These are phyloP conservation scores for Scorias spongiosa DNA, from an alignment of 2,329 filamentous ascomycete genomes.

Conservation along the genomic window DNA sequence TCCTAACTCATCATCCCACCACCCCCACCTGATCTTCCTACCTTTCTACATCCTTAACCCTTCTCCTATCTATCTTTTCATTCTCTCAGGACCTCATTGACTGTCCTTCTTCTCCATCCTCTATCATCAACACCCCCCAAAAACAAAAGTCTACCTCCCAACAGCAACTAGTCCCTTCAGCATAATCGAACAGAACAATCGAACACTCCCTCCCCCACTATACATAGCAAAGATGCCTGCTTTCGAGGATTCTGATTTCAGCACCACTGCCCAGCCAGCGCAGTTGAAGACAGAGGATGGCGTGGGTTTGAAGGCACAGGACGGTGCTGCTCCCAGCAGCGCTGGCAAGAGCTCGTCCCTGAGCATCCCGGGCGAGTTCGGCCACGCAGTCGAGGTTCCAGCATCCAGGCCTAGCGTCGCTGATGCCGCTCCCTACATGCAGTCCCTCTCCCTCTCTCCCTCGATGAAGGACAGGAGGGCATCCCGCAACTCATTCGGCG, in stretches of 20 bases:
- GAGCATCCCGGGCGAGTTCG: slow-evolving; percentile 29
- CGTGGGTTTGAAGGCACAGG: slow-evolving; percentile 9
- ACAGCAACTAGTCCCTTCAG: neutral
- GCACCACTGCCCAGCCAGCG: slow-evolving; percentile 24
- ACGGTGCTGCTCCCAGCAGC: slow-evolving; percentile 19
- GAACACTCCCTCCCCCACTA: neutral
- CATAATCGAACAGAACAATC: neutral
- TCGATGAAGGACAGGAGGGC: slow-evolving; percentile 52
- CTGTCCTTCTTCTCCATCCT: neutral
- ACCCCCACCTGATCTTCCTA: no score
- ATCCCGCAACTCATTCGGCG: slow-evolving; percentile 63
- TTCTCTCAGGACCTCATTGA: no score
- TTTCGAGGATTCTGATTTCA: slow-evolving; percentile 43
- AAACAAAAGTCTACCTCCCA: neutral
- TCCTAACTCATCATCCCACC: no score
- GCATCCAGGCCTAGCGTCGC: slow-evolving; percentile 53
- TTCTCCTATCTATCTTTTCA: no score
- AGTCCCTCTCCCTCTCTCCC: slow-evolving; percentile 52
- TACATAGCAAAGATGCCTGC: slow-evolving; percentile 37
- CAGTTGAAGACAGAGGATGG: slow-evolving; percentile 15
- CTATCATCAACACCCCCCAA: neutral
- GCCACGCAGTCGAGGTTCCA: slow-evolving; percentile 51
- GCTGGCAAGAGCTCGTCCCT: slow-evolving; percentile 17
- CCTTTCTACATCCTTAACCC: no score
- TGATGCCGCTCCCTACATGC: slow-evolving; percentile 55